phyloP scores from a whole-genome alignment of 139 green algal genomes.

The Chlamydomonas urium region DNA sequence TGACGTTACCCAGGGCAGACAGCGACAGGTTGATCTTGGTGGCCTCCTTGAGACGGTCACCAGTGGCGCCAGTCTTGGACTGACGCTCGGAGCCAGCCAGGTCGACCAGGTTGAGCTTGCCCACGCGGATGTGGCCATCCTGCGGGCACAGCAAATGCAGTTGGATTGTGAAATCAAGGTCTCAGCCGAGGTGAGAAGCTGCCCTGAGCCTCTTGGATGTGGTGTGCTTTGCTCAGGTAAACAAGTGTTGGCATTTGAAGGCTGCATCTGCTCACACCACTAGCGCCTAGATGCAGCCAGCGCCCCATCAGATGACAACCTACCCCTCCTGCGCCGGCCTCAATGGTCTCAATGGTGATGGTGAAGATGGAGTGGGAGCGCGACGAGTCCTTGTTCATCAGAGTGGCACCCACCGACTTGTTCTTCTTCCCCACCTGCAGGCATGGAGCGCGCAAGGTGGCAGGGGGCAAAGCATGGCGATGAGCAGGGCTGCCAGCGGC shows the following conservation, averaged over 20 bases:
- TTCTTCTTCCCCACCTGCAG: slow-evolving; percentile 83
- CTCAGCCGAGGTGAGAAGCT: no score
- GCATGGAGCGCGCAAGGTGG: no score
- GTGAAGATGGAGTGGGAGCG: slow-evolving; percentile 85
- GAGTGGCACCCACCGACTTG: slow-evolving; percentile 64
- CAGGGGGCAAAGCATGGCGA: no score
- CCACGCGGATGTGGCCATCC: slow-evolving; percentile 37
- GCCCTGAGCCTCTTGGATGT: no score
- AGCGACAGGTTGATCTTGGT: slow-evolving; percentile 80
- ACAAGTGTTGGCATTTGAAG: no score
- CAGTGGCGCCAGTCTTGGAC: slow-evolving; percentile 42
- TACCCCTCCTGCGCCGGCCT: slow-evolving; percentile 31
- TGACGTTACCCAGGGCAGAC: slow-evolving; percentile 77
- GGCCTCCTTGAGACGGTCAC: slow-evolving; percentile 68
- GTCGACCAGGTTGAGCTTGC: slow-evolving; percentile 95
- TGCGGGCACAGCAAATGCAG: background rate
- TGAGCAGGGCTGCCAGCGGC: no score
- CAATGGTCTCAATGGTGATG: slow-evolving; percentile 76
- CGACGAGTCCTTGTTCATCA: slow-evolving; percentile 89
- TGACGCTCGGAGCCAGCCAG: slow-evolving; percentile 90
- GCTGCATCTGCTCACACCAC: slow-evolving; percentile 46
- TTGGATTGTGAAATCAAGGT: background rate
- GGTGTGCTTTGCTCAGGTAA: no score
- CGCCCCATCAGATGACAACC: slow-evolving; percentile 66
- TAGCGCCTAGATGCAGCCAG: slow-evolving; percentile 80